Base-by-base conservation (phyloP, 768 basidiomycete genomes). In the Austroboletus eburneus region DNA sequence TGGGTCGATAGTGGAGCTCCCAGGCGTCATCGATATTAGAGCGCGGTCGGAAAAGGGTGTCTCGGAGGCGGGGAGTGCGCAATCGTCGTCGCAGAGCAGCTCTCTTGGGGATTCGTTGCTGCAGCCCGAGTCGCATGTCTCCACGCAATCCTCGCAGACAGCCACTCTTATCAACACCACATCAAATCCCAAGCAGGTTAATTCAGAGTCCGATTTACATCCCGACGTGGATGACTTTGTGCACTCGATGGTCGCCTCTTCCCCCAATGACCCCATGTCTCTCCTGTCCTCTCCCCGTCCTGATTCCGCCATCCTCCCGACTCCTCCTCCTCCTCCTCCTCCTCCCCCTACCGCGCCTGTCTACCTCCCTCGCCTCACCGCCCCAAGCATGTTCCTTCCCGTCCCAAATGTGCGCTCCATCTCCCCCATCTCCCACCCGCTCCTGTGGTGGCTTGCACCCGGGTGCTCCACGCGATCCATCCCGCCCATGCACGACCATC, bases 381-480 rank as follows among this genome's bases (percentile, higher is more conserved):
- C 79, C 23, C 82, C 88, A 27, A 84, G 81, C 27, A 85, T 91
- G 83, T 91, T 91, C 63, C 69, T 91, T 39, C 89, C 89, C n/a
- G 85, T 91, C 35, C 89, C 90, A 42, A 89, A 89, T 72, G 89
- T 91, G 76, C 80, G 86, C 79, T 69, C 57, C 55, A 24, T 54
- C 64, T 61, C 42, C 46, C 68, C 69, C 41, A 67, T 78, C 51
- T 77, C 74, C 38, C 70, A 70, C 64, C 66, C 72, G 48, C 70
- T 85, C 37, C 72, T 75, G 10, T 85, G 80, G 80, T 84, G 78
- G 80, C 65, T 86, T 55, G 59, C 50, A 27, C 57, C 60, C 9
- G 46, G 29, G 46, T 62, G 73, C 63, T 61, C 64, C 71, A 69
- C 68, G 51, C 41, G 42, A 36, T 21, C 42, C 5, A 47, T 24